A percentile compares a stretch with the other conserved stretches of the same genome.
phyloP scores from a whole-genome alignment of 2,329 filamentous ascomycete genomes.

The Aspergillus brasiliensis region DNA sequence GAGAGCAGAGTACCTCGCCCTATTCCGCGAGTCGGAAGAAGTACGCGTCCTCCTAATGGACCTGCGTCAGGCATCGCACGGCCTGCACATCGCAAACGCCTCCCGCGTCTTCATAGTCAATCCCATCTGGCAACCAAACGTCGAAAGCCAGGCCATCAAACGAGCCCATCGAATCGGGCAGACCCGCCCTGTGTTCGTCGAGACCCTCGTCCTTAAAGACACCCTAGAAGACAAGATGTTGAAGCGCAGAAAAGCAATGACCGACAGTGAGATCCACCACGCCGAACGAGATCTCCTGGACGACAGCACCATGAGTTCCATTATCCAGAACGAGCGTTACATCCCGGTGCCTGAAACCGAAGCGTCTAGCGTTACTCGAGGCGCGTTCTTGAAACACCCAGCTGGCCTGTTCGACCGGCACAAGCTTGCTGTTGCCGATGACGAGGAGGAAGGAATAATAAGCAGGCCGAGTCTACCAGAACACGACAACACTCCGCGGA shows the following conservation, averaged over 20 bases:
- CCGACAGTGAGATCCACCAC: conserved; percentile 58
- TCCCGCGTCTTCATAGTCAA: conserved; percentile 88
- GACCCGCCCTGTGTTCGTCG: conserved; percentile 73
- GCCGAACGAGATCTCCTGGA: conserved; percentile 61
- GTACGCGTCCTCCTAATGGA: conserved; percentile 88
- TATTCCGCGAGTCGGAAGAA: conserved; percentile 70
- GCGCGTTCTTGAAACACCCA: conserved; percentile 32
- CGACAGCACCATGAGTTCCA: conserved; percentile 59
- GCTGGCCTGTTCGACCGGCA: conserved; percentile 44
- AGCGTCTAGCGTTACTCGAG: conserved; percentile 12
- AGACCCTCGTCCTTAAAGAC: conserved; percentile 77
- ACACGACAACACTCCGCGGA: background rate
- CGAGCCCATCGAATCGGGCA: conserved; percentile 87
- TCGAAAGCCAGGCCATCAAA: conserved; percentile 90
- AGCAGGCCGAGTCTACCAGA: background rate
- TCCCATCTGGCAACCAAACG: conserved; percentile 78
- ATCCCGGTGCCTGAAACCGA: conserved; percentile 45
- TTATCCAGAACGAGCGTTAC: conserved; percentile 60
- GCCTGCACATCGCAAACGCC: conserved; percentile 79
- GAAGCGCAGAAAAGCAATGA: conserved; percentile 72
- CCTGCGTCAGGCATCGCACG: conserved; percentile 83
- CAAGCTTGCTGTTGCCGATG: conserved; percentile 38
- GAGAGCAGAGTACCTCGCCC: conserved; percentile 73
- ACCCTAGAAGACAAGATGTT: conserved; percentile 87
- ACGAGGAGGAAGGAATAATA: conserved; percentile 15